Conservation (phyloP, 2,329 filamentous ascomycete genomes). For the Diaporthe nobilis region DNA sequence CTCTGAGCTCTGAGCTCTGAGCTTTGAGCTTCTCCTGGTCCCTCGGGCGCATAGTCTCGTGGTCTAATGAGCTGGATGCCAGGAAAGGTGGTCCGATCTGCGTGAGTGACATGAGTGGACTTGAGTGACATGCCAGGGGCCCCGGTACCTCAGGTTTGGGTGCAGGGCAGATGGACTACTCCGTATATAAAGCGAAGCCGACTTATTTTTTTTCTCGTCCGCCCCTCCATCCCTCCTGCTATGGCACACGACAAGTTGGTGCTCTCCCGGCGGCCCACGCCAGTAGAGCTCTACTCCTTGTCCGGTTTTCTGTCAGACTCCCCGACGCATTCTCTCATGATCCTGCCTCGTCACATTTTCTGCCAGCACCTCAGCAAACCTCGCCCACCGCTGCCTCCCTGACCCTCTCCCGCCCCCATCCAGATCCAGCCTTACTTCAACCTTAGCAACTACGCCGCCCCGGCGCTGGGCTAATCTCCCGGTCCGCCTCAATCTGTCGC, state of each 20-base stretch:
- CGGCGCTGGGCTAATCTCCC: conserved; percentile 15
- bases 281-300: conserved; percentile 51
- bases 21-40: conserved; percentile 4
- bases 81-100: conserved; percentile 30
- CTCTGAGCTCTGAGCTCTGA: not conserved
- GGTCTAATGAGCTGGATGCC: not conserved
- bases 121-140: conserved; percentile 35
- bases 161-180: conserved; percentile 34
- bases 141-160: conserved; percentile 39
- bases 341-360: conserved; percentile 29
- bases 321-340: conserved; percentile 13
- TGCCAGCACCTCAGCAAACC: conserved; percentile 6
- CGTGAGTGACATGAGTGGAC: conserved; percentile 24
- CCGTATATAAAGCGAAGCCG: conserved; percentile 57
- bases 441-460: conserved; percentile 30
- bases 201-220: conserved; percentile 50
- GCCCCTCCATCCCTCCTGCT: conserved; percentile 53
- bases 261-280: conserved; percentile 54
- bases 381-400: conserved; percentile 28
- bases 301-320: conserved; percentile 28
- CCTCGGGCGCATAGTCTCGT: conserved; percentile 14
- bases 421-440: conserved; percentile 14
- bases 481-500: conserved; percentile 7
- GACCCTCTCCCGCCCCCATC: conserved; percentile 12
- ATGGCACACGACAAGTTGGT: conserved; percentile 58